Evolutionary conservation across 164 flowering plant species (phyloP), one percentile per base, ranked within the genome.

Genomic region (Vitis riparia): DNA sequence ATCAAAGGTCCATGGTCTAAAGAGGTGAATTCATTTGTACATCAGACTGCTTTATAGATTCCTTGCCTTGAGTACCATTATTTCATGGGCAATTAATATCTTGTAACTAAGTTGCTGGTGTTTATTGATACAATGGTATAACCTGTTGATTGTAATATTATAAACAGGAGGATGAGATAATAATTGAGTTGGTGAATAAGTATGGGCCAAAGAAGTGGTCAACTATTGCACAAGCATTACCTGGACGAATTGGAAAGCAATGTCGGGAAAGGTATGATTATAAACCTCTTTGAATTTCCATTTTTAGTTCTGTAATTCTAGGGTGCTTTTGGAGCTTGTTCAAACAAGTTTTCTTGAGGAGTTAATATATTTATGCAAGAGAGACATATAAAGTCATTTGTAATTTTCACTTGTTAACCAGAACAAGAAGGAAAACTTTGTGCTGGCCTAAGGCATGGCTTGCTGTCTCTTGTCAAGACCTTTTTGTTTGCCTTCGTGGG

Each of bases 201-300:
- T 84, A 69, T 77, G 93, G 93, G 51, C 85, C 93, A 52, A 89
- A 83, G 66, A 89, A 89, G 50, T 89, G 93, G 93, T 85, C 93
- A 37, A 86, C 89, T 16, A 87, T 89, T 75, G 88, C 93, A 30
- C 85, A 83, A 68, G 84, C 81, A 71, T 76, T 89, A 76, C 91
- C 93, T 57, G 91, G 93, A 37, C 87, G 91, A 51, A 89, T 89
- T 32, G 93, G 93, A 57, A 88, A 88, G 80, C 92, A 88, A 58
- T 88, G 92, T 63, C 79, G 90, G n/a, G 92, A 88, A 81, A 86
- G 92, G 92, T 87, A 67, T 67, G 75, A 37, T 52, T 23, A 16
- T 13, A 60, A 59, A 56, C 47, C 44, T 53, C 32, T 11, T 53
- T 49, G 44, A 37, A 6, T 2, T 3, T 37, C 44, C 7, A 37